Evolutionary conservation across 345 rosid genomes (phyloP).

Genomic region (Pistacia atlantica): DNA sequence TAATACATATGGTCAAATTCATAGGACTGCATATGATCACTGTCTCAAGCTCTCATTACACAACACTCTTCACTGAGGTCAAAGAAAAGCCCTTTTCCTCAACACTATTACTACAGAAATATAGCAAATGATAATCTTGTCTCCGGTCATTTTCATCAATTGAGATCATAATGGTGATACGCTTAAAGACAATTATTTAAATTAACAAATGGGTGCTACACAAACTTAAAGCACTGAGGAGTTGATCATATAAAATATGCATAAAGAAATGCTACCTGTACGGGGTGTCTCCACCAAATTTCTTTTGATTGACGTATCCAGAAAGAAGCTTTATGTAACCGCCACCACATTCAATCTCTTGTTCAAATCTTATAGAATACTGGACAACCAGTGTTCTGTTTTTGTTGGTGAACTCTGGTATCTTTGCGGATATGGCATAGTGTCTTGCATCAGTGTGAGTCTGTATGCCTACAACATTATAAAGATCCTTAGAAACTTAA

Average conservation of each 20-base stretch:
- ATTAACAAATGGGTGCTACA: not conserved
- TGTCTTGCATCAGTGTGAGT: constrained; percentile 41
- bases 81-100: too few relatives aligned
- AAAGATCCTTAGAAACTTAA: not conserved
- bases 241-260: not conserved
- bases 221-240: not conserved
- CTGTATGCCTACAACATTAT: constrained; percentile 36
- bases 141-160: too few relatives aligned
- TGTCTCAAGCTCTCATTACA: not conserved
- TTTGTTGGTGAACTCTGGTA: constrained; percentile 51
- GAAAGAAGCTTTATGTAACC: constrained; percentile 56
- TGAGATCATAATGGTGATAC: too few relatives aligned
- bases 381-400: constrained; percentile 56
- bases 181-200: not conserved
- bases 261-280: constrained; percentile 31
- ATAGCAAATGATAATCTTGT: too few relatives aligned
- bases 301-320: constrained; percentile 43
- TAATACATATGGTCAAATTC: not conserved
- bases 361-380: constrained; percentile 56
- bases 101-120: too few relatives aligned
- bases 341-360: constrained; percentile 59
- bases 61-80: too few relatives aligned
- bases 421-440: constrained; percentile 59
- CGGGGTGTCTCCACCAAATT: constrained; percentile 52
- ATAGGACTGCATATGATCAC: not conserved